Percentiles rank a stretch among this genome's conserved stretches.
Conservation (phyloP, 768 basidiomycete species). For the Tephrocybe sp. region DNA sequence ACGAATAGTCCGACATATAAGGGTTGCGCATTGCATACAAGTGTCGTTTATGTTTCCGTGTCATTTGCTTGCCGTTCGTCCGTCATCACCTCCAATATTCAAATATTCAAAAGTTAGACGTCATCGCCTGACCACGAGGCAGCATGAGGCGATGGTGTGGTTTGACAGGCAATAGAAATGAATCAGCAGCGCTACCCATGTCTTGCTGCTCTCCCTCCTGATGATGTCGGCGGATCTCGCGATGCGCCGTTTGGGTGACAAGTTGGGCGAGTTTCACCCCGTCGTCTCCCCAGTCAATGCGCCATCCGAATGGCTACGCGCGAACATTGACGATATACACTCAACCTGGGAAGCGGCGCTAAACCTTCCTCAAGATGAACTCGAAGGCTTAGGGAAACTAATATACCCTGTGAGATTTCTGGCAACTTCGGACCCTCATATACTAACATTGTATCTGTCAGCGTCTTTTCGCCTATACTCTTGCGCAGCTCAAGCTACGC, state of each 20-base stretch:
- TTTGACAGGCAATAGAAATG: neutral
- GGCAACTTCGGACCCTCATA: neutral
- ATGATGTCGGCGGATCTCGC: constrained; percentile 4
- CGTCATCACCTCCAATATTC: neutral
- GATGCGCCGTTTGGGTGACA: constrained; percentile 3
- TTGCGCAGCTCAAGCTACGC: constrained; percentile 2
- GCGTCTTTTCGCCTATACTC: constrained; percentile 8
- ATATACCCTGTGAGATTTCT: constrained; percentile 1
- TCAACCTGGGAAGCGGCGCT: constrained; percentile 1
- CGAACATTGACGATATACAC: constrained; percentile 11
- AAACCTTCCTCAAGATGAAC: neutral
- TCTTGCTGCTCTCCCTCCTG: neutral
- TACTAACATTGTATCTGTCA: neutral
- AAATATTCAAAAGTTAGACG: neutral
- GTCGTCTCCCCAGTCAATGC: neutral
- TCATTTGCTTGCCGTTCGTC: no score
- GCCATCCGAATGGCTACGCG: constrained; percentile 5
- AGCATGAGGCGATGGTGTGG: constrained; percentile 1
- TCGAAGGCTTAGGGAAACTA: neutral
- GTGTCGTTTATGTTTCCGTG: no score
- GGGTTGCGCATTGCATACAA: neutral
- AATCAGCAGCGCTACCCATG: neutral
- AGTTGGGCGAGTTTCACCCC: neutral
- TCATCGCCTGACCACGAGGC: constrained; percentile 3
- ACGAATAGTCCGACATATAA: constrained; percentile 28